Base-by-base conservation (phyloP, 129 eudicot species). In the Flaveria ramosissima region DNA sequence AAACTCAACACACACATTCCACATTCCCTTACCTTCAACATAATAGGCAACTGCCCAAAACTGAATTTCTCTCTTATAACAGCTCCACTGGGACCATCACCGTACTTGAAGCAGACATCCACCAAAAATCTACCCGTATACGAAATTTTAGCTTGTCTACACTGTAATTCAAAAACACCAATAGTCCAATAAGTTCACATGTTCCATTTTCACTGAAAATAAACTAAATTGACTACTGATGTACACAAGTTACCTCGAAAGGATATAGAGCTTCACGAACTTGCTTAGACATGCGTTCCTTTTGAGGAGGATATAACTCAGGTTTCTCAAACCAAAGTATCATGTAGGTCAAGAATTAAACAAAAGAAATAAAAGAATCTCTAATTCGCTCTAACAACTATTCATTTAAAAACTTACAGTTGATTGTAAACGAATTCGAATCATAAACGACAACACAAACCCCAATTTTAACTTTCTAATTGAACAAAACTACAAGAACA, bases 81-180 rank as follows among this genome's bases (percentile, higher is more conserved):
- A 62, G 77, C 81, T 75, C 86, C 88, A 69, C n/a, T 26, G 47
- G 82, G 79, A 20, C 88, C 88, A 20, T 86, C 89, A 20, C 80
- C 86, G 61, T 87, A 94, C 72, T 91, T 89, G 64, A 89, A 87
- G 71, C 80, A 80, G 9, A 94, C 70, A 15, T 94, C 86, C 77
- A 81, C 84, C 83, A 67, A 17, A 66, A 94, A 82, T 77, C 76
- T 89, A 72, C 98, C 98, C 0, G 88, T 53, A 73, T 94, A 91
- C 6, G 98, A 84, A 51, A 84, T 80, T 78, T 86, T 94, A 69
- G 97, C 96, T 77, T 91, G 98, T 74, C 98, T 86, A 81, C 98
- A 94, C 98, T 94, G 98, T 80, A 76, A 66, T 19, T 24, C 9
- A 81, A 36, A 36, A 66, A 69, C 32, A 24, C 20, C 78, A 41